These are phyloP conservation scores for Aspergillus fischeri DNA, from an alignment of 2,329 filamentous ascomycete genomes.

Conservation along the genomic window DNA sequence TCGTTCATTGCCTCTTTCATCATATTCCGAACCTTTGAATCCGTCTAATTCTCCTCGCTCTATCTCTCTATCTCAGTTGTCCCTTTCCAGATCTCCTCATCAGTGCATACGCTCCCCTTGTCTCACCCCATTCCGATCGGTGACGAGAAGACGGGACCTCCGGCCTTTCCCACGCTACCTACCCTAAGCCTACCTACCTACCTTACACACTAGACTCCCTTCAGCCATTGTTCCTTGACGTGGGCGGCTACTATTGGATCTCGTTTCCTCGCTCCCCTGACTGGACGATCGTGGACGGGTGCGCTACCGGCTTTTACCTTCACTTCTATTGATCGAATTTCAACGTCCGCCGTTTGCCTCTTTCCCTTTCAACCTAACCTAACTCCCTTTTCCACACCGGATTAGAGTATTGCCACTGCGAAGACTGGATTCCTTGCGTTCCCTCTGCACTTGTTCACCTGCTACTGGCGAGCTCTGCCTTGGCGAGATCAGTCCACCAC, in stretches of 20 bases:
- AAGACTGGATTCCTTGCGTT: background rate
- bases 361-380: background rate
- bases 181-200: too few species aligned
- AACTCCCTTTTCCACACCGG: background rate
- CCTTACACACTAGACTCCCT: background rate
- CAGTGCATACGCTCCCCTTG: too few species aligned
- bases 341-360: background rate
- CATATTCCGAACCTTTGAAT: background rate
- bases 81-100: background rate
- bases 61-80: conserved; percentile 6
- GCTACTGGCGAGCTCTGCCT: background rate
- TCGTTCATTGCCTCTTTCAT: background rate
- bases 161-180: conserved; percentile 11
- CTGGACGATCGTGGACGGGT: conserved; percentile 3
- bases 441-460: background rate
- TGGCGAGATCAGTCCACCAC: background rate
- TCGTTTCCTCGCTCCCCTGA: conserved; percentile 15
- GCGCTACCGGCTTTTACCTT: background rate
- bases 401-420: background rate
- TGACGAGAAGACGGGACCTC: background rate
- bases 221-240: conserved; percentile 14
- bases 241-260: conserved; percentile 22
- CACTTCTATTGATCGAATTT: background rate
- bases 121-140: too few species aligned
- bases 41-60: background rate